Evolutionary conservation across 164 flowering plant species (phyloP).

Genomic region (Buxus sempervirens): DNA sequence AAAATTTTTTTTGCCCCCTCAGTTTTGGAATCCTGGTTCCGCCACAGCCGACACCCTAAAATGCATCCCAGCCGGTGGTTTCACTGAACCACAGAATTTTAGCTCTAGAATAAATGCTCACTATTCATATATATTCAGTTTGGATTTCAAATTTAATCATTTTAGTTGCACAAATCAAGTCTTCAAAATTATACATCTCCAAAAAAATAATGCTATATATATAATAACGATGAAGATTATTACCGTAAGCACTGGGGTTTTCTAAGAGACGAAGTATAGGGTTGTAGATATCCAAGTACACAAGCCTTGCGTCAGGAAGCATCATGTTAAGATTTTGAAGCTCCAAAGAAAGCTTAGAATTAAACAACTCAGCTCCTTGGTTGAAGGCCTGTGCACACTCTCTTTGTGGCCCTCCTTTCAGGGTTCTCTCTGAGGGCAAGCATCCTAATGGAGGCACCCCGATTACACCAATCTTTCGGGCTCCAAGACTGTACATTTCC

Average conservation of each 20-base stretch:
- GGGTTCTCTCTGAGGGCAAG: conserved; percentile 45
- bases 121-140: too few relatives aligned
- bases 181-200: too few relatives aligned
- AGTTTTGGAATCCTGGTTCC: too few relatives aligned
- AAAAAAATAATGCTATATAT: too few relatives aligned
- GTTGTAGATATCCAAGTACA: conserved; percentile 36
- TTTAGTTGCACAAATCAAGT: too few relatives aligned
- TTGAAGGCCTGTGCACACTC: conserved; percentile 31
- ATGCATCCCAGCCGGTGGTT: too few relatives aligned
- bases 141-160: too few relatives aligned
- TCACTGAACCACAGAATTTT: too few relatives aligned
- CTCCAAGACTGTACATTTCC: conserved; percentile 33
- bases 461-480: conserved; percentile 31
- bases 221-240: not conserved
- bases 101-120: too few relatives aligned
- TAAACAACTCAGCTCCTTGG: conserved; percentile 15
- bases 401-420: conserved; percentile 34
- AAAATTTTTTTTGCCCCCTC: too few relatives aligned
- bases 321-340: conserved; percentile 7
- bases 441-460: conserved; percentile 53
- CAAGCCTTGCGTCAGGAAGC: conserved; percentile 13
- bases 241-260: conserved; percentile 34
- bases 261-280: conserved; percentile 32
- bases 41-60: too few relatives aligned
- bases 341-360: conserved; percentile 26